phyloP scores from a whole-genome alignment of 495 filamentous ascomycete species.

The Penicillium paradoxum region DNA sequence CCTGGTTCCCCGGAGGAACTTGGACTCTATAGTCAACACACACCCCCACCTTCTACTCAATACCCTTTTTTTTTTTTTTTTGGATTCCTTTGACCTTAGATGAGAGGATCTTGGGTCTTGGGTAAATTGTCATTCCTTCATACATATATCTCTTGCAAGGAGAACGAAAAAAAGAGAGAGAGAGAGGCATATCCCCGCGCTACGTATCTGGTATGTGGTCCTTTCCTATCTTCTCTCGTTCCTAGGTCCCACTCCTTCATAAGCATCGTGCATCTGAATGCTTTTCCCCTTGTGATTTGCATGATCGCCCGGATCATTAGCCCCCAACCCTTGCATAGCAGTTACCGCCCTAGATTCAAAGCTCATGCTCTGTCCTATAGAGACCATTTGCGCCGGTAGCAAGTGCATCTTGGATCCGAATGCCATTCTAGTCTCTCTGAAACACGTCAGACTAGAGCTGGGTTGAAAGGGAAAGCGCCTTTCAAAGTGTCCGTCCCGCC shows the following conservation, averaged over 20 bases:
- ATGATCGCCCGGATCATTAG: constrained; percentile 20
- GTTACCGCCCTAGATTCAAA: constrained; percentile 17
- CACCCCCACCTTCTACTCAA: not conserved
- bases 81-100: not conserved
- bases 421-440: constrained; percentile 15
- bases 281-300: constrained; percentile 13
- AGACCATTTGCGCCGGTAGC: constrained; percentile 46
- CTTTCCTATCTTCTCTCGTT: not conserved
- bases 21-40: constrained; percentile 1
- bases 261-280: constrained; percentile 8
- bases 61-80: constrained; percentile 1
- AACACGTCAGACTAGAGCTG: constrained; percentile 18
- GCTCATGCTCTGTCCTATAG: constrained; percentile 20
- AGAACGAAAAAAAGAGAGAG: constrained; percentile 2
- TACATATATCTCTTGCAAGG: not conserved
- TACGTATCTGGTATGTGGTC: constrained; percentile 20
- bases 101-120: not conserved
- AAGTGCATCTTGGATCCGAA: constrained; percentile 29
- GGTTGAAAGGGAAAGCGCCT: constrained; percentile 15
- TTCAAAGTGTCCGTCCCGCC: not conserved
- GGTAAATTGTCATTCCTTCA: constrained; percentile 9
- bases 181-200: not conserved
- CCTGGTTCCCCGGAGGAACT: constrained; percentile 42
- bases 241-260: not conserved
- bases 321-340: constrained; percentile 22